These are phyloP conservation scores for Trichoderma polysporum DNA, from an alignment of 2,329 filamentous ascomycete species.

Conservation along the genomic window DNA sequence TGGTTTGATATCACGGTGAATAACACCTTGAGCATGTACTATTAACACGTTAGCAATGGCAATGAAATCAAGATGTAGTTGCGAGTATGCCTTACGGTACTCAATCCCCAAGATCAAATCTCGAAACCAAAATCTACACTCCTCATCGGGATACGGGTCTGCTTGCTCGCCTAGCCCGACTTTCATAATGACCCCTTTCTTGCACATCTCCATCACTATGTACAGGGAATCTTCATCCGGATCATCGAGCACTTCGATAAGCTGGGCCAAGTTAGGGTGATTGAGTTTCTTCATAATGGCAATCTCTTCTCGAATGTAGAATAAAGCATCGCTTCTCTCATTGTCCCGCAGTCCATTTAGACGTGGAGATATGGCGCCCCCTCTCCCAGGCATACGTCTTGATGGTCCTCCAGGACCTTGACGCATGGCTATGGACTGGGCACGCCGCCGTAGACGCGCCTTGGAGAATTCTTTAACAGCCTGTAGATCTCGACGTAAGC, in stretches of 20 bases:
- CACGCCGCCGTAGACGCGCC: slow-evolving; percentile 80
- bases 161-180: slow-evolving; percentile 83
- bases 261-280: slow-evolving; percentile 86
- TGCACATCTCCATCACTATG: slow-evolving; percentile 99
- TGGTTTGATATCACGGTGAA: slow-evolving; percentile 96
- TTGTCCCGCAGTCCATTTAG: slow-evolving; percentile 39
- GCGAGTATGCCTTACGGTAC: slow-evolving; percentile 61
- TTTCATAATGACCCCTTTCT: slow-evolving; percentile 96
- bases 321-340: slow-evolving; percentile 70
- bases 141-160: slow-evolving; percentile 77
- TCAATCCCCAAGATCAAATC: slow-evolving; percentile 94
- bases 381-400: slow-evolving; percentile 29
- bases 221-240: slow-evolving; percentile 94
- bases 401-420: slow-evolving; percentile 42
- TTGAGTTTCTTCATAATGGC: slow-evolving; percentile 99
- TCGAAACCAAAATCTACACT: slow-evolving; percentile 87
- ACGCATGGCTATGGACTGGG: slow-evolving; percentile 81
- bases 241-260: slow-evolving; percentile 94
- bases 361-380: slow-evolving; percentile 24
- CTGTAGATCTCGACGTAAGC: slow-evolving; percentile 46
- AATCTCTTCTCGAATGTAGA: slow-evolving; percentile 91
- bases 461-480: slow-evolving; percentile 99
- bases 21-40: slow-evolving; percentile 92
- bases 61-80: background rate
- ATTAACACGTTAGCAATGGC: slow-evolving; percentile 11